A percentile compares a stretch with the other conserved stretches of the same genome.
phyloP scores from a whole-genome alignment of 1,284 basidiomycete species.

The Prillingera fragicola region DNA sequence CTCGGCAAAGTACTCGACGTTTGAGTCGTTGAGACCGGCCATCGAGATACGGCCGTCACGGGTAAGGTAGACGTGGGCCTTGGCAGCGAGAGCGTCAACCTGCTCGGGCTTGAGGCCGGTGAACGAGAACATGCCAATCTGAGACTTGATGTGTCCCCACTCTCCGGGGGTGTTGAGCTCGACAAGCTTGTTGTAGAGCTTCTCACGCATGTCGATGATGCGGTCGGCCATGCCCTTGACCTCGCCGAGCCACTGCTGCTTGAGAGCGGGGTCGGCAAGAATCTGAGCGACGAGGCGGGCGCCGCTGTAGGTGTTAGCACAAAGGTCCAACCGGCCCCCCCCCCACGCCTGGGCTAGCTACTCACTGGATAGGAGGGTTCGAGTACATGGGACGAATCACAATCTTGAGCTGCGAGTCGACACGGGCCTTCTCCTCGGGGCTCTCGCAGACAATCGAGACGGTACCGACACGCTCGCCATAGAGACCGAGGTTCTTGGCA shows the following conservation, averaged over 20 bases:
- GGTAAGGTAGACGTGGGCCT: conserved; percentile 81
- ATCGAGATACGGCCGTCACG: conserved; percentile 79
- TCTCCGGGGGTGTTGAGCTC: conserved; percentile 84
- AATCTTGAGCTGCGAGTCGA: conserved; percentile 93
- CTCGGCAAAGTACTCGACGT: conserved; percentile 87
- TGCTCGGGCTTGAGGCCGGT: conserved; percentile 79
- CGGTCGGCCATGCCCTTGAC: conserved; percentile 94
- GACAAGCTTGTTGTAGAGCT: conserved; percentile 72
- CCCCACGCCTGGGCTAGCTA: conserved; percentile 1
- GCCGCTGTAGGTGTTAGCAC: conserved; percentile 54
- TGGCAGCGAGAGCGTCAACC: conserved; percentile 79
- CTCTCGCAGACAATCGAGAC: conserved; percentile 74
- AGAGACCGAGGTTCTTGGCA: conserved; percentile 99
- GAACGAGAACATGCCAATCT: conserved; percentile 76
- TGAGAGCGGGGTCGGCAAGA: conserved; percentile 69
- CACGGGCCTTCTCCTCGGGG: conserved; percentile 77
- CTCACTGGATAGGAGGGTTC: conserved; percentile 81
- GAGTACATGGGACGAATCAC: conserved; percentile 97
- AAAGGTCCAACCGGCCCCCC: neutral
- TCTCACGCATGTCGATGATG: conserved; percentile 92
- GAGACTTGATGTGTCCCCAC: conserved; percentile 94
- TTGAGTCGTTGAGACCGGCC: conserved; percentile 85
- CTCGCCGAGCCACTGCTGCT: conserved; percentile 81
- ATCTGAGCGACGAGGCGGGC: conserved; percentile 85
- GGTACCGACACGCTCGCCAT: conserved; percentile 94